phyloP scores from a whole-genome alignment of 2,329 filamentous ascomycete genomes.

The Cryoendolithus antarcticus region DNA sequence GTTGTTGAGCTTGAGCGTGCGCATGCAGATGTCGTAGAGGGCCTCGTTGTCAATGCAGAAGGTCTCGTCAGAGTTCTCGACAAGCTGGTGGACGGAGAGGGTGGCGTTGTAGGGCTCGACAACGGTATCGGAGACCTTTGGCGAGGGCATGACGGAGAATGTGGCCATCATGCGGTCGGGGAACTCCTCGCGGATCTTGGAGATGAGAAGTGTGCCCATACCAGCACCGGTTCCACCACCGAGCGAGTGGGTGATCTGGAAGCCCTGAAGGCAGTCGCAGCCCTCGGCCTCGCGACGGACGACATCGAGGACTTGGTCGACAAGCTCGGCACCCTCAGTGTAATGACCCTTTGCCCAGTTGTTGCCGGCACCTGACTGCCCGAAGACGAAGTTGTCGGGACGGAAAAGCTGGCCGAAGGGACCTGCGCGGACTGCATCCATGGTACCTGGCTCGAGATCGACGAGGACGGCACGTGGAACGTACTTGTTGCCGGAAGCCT shows the following conservation, averaged over 20 bases:
- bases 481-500: slow-evolving; percentile 98
- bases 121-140: slow-evolving; percentile 99
- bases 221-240: slow-evolving; percentile 99
- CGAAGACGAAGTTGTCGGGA: slow-evolving; percentile 99
- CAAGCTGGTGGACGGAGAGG: slow-evolving; percentile 95
- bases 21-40: slow-evolving; percentile 99
- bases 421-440: slow-evolving; percentile 97
- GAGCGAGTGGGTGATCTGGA: slow-evolving; percentile 99
- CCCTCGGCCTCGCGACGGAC: slow-evolving; percentile 97
- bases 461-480: slow-evolving; percentile 98
- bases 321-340: slow-evolving; percentile 97
- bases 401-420: slow-evolving; percentile 99
- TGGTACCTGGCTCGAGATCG: slow-evolving; percentile 98
- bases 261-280: slow-evolving; percentile 98
- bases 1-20: slow-evolving; percentile 96
- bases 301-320: slow-evolving; percentile 95
- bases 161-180: slow-evolving; percentile 99
- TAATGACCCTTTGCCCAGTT: slow-evolving; percentile 99
- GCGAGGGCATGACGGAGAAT: slow-evolving; percentile 96
- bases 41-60: slow-evolving; percentile 99
- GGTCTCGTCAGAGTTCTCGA: slow-evolving; percentile 99
- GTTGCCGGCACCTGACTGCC: slow-evolving; percentile 99
- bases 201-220: slow-evolving; percentile 99
- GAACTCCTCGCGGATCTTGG: slow-evolving; percentile 99
- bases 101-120: slow-evolving; percentile 99